These are phyloP conservation scores for Geotrichum carabidarum DNA, from an alignment of 1,139 yeast species.

Conservation along the genomic window DNA sequence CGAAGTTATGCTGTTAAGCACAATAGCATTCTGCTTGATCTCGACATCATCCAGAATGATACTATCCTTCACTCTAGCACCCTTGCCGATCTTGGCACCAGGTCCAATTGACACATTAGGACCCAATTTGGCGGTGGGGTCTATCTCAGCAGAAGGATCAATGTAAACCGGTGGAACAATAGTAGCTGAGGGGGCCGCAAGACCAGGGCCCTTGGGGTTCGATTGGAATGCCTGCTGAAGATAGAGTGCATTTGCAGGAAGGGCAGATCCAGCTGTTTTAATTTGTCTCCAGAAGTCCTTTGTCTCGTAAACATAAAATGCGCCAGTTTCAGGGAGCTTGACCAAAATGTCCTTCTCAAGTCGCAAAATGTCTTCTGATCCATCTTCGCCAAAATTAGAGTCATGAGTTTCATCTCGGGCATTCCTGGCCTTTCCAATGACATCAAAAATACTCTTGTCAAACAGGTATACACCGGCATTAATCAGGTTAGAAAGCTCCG, in stretches of 20 bases:
- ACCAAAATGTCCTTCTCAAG: conserved; percentile 57
- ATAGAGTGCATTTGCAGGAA: conserved; percentile 57
- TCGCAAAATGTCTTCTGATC: conserved; percentile 47
- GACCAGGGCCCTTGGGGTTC: conserved; percentile 36
- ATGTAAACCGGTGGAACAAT: conserved; percentile 52
- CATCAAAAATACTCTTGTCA: conserved; percentile 46
- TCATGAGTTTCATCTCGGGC: conserved; percentile 37
- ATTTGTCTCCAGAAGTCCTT: conserved; percentile 61
- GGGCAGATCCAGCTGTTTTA: conserved; percentile 61
- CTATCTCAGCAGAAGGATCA: conserved; percentile 45
- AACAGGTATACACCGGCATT: conserved; percentile 62
- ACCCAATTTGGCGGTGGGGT: conserved; percentile 48
- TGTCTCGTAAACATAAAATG: conserved; percentile 50
- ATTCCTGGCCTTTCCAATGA: conserved; percentile 48
- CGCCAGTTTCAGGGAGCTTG: conserved; percentile 47
- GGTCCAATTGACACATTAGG: conserved; percentile 62
- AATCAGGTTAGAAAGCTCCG: conserved; percentile 48
- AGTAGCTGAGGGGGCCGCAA: conserved; percentile 41
- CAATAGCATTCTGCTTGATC: conserved; percentile 47
- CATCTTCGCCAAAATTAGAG: conserved; percentile 34
- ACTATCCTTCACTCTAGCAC: conserved; percentile 53
- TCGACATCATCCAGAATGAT: conserved; percentile 49
- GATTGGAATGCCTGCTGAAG: conserved; percentile 42
- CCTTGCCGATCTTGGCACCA: conserved; percentile 48
- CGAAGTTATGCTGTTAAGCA: conserved; percentile 52